Base-by-base conservation (phyloP, 352 stramenopile species). In the Globisporangium uncinulatum region DNA sequence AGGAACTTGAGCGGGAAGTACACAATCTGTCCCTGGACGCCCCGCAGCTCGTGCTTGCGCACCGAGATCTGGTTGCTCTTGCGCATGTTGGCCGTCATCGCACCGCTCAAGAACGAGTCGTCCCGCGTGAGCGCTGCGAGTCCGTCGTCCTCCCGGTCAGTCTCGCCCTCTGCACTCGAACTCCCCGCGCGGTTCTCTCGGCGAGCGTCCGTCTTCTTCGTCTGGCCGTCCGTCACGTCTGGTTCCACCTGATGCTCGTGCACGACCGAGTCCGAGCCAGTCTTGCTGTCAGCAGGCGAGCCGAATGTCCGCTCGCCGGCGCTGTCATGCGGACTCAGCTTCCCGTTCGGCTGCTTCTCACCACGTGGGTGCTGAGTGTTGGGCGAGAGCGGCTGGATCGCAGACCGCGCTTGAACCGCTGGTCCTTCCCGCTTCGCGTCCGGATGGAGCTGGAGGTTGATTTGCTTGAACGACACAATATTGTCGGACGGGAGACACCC, bases 1-100 rank as follows among this genome's bases (percentile, higher is more conserved):
- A 94, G 69, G 54, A 94, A 94, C 61, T 90, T 87, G 52, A 94
- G 75, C 17, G 85, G 85, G 61, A 94, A 94, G 68, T 94, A 92
- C 53, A 92, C 83, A 52, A 92, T 84, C 60, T 94, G 81, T 53
- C 85, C 83, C 52, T 78, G 75, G 19, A 94, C 67, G 41, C 83
- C 74, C 55, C 71, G 61, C 49, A 94, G 67, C 50, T 91, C 79
- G 56, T 83, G 64, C 62, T 91, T 83, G 55, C 74, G 63, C 41
- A 80, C 62, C 15, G 72, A 61, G 61, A 85, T 91, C 60, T 87
- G 76, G 32, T 63, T 59, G 43, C 73, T 77, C 56, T 89, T 73
- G 46, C 83, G 80, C 62, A 91, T 74, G 60, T 91, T 86, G n/a
- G 83, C 60, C 14, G 71, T 79, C 66, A 94, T 82, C 39, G 69